Percentiles rank a stretch among this genome's conserved stretches.
Evolutionary conservation across 176 grass and related monocot species (phyloP).

Genomic region (Triticum monococcum): DNA sequence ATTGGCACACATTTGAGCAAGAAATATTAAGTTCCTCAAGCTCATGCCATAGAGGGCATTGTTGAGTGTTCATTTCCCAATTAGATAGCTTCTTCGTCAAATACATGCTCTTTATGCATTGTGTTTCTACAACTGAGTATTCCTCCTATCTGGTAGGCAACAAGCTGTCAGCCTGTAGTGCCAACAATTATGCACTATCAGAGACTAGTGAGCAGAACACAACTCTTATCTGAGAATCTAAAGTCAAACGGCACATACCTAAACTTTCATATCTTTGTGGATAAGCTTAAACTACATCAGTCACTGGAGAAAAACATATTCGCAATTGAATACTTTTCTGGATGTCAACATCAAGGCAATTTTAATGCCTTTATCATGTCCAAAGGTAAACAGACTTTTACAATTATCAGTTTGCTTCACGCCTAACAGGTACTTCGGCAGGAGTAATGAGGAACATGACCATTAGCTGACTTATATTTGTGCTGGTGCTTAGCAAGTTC

Average conservation of each 20-base stretch:
- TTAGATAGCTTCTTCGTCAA: constrained; percentile 15
- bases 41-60: not conserved
- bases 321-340: constrained; percentile 19
- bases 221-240: constrained; percentile 23
- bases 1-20: not conserved
- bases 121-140: not conserved
- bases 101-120: not conserved
- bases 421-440: not conserved
- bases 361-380: constrained; percentile 20
- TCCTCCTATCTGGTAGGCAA: not conserved
- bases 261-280: constrained; percentile 15
- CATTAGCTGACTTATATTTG: not conserved
- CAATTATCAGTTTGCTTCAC: constrained; percentile 20
- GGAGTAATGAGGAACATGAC: not conserved
- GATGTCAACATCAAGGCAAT: constrained; percentile 39
- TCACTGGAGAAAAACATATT: constrained; percentile 23
- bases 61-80: not conserved
- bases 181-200: not conserved
- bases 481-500: constrained; percentile 27
- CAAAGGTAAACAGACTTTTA: constrained; percentile 25
- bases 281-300: constrained; percentile 29
- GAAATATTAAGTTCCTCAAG: constrained; percentile 7
- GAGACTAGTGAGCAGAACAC: not conserved
- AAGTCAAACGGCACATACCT: constrained; percentile 38
- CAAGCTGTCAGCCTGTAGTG: not conserved